These are phyloP conservation scores for Pseudonectria buxi DNA, from an alignment of 2,329 filamentous ascomycete species.

Conservation along the genomic window DNA sequence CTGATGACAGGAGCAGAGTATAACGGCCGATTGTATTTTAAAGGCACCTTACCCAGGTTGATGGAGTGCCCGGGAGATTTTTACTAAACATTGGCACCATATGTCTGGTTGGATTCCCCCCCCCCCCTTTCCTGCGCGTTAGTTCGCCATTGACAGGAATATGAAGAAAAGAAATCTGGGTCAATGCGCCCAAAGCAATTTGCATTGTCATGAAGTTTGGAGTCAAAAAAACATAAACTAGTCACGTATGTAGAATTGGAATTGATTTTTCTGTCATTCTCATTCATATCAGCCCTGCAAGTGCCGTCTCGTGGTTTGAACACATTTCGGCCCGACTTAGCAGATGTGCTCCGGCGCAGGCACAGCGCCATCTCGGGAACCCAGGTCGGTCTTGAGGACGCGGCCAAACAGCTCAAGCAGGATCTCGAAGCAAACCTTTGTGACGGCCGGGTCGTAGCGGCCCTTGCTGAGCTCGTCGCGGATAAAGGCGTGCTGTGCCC, in stretches of 20 bases:
- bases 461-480: slow-evolving; percentile 88
- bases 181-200: too few relatives aligned
- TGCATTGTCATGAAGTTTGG: too few relatives aligned
- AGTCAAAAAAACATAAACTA: too few relatives aligned
- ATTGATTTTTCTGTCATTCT: slow-evolving; percentile 13
- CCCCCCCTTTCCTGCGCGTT: too few relatives aligned
- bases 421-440: slow-evolving; percentile 86
- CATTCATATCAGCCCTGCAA: not conserved
- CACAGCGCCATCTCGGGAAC: slow-evolving; percentile 54
- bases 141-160: too few relatives aligned
- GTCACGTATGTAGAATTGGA: too few relatives aligned
- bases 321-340: slow-evolving; percentile 31
- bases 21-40: slow-evolving; percentile 9
- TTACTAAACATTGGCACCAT: too few relatives aligned
- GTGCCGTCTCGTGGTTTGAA: too few relatives aligned
- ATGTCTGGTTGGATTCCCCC: too few relatives aligned
- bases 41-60: too few relatives aligned
- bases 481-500: slow-evolving; percentile 93
- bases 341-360: slow-evolving; percentile 67
- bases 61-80: too few relatives aligned
- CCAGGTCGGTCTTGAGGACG: slow-evolving; percentile 71
- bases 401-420: slow-evolving; percentile 78
- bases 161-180: too few relatives aligned
- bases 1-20: slow-evolving; percentile 10
- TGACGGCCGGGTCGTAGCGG: slow-evolving; percentile 82